Percentiles rank a stretch among this genome's conserved stretches.
These are phyloP conservation scores for Chlorencoelia australis DNA, from an alignment of 2,329 filamentous ascomycete species.

Conservation along the genomic window DNA sequence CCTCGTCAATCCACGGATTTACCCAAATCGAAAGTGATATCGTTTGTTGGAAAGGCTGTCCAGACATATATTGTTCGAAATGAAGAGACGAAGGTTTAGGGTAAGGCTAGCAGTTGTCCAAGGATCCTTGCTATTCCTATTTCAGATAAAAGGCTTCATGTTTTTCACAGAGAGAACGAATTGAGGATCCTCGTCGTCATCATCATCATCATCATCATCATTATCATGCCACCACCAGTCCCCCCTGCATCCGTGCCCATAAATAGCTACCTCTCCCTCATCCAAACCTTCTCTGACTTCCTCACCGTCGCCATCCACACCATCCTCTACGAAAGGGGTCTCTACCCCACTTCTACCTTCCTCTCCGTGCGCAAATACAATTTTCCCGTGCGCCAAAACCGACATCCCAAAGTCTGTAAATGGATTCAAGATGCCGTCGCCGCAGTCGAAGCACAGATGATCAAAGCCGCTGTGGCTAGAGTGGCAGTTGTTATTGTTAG, in stretches of 20 bases:
- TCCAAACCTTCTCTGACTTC: slow-evolving; percentile 53
- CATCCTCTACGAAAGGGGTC: slow-evolving; percentile 54
- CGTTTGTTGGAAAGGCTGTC: no score
- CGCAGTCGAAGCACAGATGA: slow-evolving; percentile 50
- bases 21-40: no score
- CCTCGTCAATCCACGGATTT: no score
- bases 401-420: slow-evolving; percentile 59
- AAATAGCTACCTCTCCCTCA: slow-evolving; percentile 36
- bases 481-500: slow-evolving; percentile 31
- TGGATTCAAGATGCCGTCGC: slow-evolving; percentile 59
- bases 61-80: no score
- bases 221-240: slow-evolving; percentile 9
- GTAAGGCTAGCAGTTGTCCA: no score
- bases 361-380: slow-evolving; percentile 58
- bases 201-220: no score
- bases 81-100: no score
- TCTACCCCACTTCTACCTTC: slow-evolving; percentile 60
- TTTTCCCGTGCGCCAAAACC: slow-evolving; percentile 58
- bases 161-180: no score
- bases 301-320: slow-evolving; percentile 61
- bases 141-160: no score
- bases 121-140: no score
- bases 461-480: slow-evolving; percentile 34
- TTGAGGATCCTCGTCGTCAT: no score
- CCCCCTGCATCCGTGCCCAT: slow-evolving; percentile 2